phyloP scores from a whole-genome alignment of 805 yeast species.

The Hermanozyma aechmeae region DNA sequence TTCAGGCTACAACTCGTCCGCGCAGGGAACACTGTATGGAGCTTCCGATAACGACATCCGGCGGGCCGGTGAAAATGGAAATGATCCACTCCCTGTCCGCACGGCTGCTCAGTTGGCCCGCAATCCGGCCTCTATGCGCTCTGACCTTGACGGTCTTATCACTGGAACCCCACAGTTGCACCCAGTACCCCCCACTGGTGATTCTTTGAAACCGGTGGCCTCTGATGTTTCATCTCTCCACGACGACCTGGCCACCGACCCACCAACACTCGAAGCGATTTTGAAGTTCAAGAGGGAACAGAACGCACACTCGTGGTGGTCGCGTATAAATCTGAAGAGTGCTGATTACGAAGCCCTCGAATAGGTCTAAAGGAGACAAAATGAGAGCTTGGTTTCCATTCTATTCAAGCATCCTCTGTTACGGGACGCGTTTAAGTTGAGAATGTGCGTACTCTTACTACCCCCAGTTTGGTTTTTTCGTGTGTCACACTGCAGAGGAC shows the following conservation, averaged over 20 bases:
- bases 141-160: conserved; percentile 22
- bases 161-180: conserved; percentile 16
- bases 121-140: conserved; percentile 23
- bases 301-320: conserved; percentile 5
- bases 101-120: conserved; percentile 36
- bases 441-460: too few relatives aligned
- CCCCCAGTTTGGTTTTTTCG: too few relatives aligned
- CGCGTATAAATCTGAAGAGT: not conserved
- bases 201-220: conserved; percentile 7
- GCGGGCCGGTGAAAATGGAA: conserved; percentile 3
- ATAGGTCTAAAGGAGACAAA: not conserved
- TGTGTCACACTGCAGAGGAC: too few relatives aligned
- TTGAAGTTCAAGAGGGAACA: conserved; percentile 4
- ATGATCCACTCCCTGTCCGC: conserved; percentile 3
- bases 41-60: conserved; percentile 6
- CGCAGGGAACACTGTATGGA: too few relatives aligned
- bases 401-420: too few relatives aligned
- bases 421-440: too few relatives aligned
- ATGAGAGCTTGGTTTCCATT: not conserved
- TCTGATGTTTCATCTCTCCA: conserved; percentile 7
- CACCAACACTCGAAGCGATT: conserved; percentile 9
- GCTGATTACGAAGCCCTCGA: conserved; percentile 5
- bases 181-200: conserved; percentile 7
- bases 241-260: conserved; percentile 10
- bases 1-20: conserved; percentile 16